Conservation (phyloP, 148 eudicot genomes). For the Bassia scoparia region DNA sequence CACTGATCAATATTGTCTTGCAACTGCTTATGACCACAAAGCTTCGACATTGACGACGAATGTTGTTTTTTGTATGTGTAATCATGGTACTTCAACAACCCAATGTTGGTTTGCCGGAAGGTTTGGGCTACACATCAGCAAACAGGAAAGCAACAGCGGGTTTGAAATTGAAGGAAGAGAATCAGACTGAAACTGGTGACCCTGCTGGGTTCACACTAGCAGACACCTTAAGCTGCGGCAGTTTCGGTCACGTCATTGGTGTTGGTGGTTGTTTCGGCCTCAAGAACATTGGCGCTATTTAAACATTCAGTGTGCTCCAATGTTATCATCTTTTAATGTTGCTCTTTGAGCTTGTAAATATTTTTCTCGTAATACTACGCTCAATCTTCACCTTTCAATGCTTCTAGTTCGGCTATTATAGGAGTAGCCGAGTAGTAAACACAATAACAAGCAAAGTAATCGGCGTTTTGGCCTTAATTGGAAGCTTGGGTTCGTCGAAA, state of each 20-base stretch:
- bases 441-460: too few species aligned
- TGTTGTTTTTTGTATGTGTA: conserved; percentile 15
- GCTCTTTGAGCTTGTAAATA: conserved; percentile 25
- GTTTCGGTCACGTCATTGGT: conserved; percentile 90
- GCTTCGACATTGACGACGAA: too few species aligned
- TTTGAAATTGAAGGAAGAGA: conserved; percentile 71
- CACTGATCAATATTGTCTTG: too few species aligned
- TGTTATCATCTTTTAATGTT: not conserved
- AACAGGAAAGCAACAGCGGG: conserved; percentile 96
- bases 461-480: too few species aligned
- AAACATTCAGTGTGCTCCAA: not conserved
- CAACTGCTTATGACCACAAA: too few species aligned
- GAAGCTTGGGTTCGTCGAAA: too few species aligned
- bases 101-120: conserved; percentile 91
- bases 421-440: too few species aligned
- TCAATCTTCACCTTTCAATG: not conserved
- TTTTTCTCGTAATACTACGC: not conserved
- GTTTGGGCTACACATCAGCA: conserved; percentile 89
- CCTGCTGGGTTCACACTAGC: conserved; percentile 99
- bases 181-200: conserved; percentile 86
- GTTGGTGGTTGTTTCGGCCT: conserved; percentile 99
- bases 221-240: conserved; percentile 88
- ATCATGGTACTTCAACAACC: conserved; percentile 89
- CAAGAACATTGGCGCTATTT: conserved; percentile 81
- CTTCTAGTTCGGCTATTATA: too few species aligned